A percentile compares a stretch with the other conserved stretches of the same genome.
Evolutionary conservation across 2,329 filamentous ascomycete genomes (phyloP).

Genomic region (Sporothrix pallida): DNA sequence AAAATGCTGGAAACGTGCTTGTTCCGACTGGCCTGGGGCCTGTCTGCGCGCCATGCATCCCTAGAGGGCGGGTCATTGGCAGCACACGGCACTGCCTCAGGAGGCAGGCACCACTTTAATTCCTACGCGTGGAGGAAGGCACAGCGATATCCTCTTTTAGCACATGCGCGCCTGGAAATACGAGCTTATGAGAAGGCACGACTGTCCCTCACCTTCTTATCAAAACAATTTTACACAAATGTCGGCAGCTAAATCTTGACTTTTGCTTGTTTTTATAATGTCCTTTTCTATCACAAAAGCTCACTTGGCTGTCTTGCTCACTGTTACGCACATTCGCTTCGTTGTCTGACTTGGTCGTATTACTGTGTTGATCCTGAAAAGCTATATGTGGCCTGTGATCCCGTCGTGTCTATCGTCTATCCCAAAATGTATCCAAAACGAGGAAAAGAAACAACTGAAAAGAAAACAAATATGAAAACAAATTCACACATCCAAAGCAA

Average conservation of each 20-base stretch:
- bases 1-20: not conserved
- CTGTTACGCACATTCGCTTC: not conserved
- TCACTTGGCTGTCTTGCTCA: not conserved
- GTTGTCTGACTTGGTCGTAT: constrained; percentile 8
- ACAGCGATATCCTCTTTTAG: too few species aligned
- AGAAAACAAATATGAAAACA: not conserved
- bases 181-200: not conserved
- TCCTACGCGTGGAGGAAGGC: too few species aligned
- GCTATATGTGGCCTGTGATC: constrained; percentile 3
- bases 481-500: too few species aligned
- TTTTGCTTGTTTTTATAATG: too few species aligned
- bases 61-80: not conserved
- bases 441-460: not conserved
- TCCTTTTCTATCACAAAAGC: not conserved
- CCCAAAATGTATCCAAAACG: constrained; percentile 5
- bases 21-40: not conserved
- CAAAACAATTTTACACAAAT: too few species aligned
- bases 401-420: constrained; percentile 28
- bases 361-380: not conserved
- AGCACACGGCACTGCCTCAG: too few species aligned
- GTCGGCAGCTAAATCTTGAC: too few species aligned
- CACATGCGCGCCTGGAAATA: not conserved
- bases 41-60: not conserved
- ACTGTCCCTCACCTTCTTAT: not conserved
- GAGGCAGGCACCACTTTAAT: too few species aligned